Conservation (phyloP, 768 basidiomycete genomes). For the Porpolomopsis calyptriformis region DNA sequence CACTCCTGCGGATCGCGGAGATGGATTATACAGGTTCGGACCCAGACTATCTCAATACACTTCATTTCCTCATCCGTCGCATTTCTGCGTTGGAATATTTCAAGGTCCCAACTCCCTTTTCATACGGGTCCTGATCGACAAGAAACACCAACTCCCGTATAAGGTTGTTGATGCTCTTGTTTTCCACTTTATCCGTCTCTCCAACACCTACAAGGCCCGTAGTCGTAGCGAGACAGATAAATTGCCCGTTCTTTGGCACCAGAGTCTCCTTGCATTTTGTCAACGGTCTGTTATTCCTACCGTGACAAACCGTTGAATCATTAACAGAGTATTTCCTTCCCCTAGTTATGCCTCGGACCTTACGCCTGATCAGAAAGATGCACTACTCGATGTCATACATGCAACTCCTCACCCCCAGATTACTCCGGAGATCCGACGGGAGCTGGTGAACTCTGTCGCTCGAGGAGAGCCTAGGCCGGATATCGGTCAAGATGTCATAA, state of each 20-base stretch:
- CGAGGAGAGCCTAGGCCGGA: conserved; percentile 69
- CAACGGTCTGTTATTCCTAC: conserved; percentile 54
- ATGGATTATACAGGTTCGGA: conserved; percentile 93
- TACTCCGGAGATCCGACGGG: conserved; percentile 79
- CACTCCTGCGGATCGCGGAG: conserved; percentile 81
- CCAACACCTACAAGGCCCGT: conserved; percentile 77
- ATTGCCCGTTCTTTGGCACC: conserved; percentile 98
- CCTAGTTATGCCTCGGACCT: conserved; percentile 87
- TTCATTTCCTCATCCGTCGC: conserved; percentile 7
- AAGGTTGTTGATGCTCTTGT: conserved; percentile 96
- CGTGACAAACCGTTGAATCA: conserved; percentile 1
- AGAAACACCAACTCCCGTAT: conserved; percentile 96
- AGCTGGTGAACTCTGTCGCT: conserved; percentile 77
- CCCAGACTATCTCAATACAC: background rate
- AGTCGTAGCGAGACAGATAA: conserved; percentile 60
- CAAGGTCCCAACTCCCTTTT: conserved; percentile 88
- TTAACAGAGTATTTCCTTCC: background rate
- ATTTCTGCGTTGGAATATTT: conserved; percentile 12
- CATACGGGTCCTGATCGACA: conserved; percentile 92
- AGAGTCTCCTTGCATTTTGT: conserved; percentile 86
- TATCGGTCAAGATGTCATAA: conserved; percentile 54
- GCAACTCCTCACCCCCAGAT: conserved; percentile 82
- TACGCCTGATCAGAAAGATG: conserved; percentile 96
- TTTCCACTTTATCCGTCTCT: conserved; percentile 95
- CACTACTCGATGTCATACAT: conserved; percentile 85